A percentile compares a stretch with the other conserved stretches of the same genome.
Evolutionary conservation across 1,284 basidiomycete species (phyloP).

Genomic region (Cystobasidium slooffiae): DNA sequence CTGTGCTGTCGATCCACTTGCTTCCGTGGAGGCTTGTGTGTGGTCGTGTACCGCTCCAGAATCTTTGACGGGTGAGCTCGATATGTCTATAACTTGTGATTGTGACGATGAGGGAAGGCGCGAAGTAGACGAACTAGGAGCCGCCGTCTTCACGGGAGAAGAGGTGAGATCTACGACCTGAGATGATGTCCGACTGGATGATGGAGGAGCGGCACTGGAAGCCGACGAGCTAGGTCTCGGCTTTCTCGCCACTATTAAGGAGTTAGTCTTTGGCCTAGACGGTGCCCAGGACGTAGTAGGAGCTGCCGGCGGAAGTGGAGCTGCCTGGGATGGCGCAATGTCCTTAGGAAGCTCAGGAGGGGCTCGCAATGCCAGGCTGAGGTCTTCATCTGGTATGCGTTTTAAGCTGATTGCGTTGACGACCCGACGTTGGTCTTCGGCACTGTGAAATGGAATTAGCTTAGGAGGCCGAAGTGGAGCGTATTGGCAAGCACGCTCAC

Average conservation of each 20-base stretch:
- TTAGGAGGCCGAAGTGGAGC: not conserved
- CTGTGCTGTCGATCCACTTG: not conserved
- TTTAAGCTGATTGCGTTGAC: constrained; percentile 27
- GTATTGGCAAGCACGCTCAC: constrained; percentile 14
- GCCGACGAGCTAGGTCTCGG: not conserved
- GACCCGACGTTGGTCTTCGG: constrained; percentile 31
- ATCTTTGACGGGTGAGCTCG: constrained; percentile 14
- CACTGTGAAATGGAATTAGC: not conserved
- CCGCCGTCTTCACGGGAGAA: not conserved
- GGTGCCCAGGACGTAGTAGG: constrained; percentile 8
- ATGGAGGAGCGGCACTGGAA: not conserved
- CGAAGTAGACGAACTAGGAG: not conserved
- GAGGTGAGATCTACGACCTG: constrained; percentile 7
- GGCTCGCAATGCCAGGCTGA: constrained; percentile 11
- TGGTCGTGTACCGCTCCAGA: not conserved
- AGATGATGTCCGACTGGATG: constrained; percentile 6
- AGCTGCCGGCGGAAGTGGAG: not conserved
- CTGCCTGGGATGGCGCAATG: constrained; percentile 12
- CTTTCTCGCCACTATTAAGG: constrained; percentile 17
- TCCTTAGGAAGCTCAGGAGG: not conserved
- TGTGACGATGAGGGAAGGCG: not conserved
- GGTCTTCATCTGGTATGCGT: constrained; percentile 30
- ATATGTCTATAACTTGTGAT: constrained; percentile 23
- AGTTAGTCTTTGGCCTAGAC: not conserved
- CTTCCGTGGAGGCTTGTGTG: constrained; percentile 2